These are phyloP conservation scores for Olyra latifolia DNA, from an alignment of 176 grass and related monocot species.

Conservation along the genomic window DNA sequence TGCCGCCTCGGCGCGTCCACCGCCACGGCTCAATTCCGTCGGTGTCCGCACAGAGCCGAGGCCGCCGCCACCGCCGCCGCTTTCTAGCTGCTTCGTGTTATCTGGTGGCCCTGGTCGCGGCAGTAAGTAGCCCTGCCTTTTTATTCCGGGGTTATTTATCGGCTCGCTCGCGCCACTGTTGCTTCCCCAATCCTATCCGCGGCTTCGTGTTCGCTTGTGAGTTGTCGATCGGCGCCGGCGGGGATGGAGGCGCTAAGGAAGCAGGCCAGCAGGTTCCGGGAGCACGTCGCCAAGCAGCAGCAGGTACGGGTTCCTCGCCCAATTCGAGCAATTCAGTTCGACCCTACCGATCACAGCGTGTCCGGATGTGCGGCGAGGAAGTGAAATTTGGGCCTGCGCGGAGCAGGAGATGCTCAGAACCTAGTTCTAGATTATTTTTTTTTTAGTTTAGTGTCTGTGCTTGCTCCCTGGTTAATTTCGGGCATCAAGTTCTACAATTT, in stretches of 20 bases:
- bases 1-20: neutral
- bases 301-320: conserved; percentile 46
- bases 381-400: conserved; percentile 19
- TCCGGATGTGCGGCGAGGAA: neutral
- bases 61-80: conserved; percentile 28
- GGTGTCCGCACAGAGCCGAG: neutral
- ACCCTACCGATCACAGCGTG: neutral
- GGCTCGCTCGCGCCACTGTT: neutral
- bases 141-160: neutral
- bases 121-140: neutral
- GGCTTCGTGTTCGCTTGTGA: neutral
- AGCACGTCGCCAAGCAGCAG: conserved; percentile 94
- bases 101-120: conserved; percentile 6
- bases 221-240: neutral
- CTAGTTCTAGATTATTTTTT: neutral
- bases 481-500: neutral
- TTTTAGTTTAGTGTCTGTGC: neutral
- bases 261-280: conserved; percentile 79
- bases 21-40: neutral
- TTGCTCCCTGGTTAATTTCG: conserved; percentile 7
- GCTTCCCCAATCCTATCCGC: conserved; percentile 20
- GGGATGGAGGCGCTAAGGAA: conserved; percentile 90
- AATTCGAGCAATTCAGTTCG: conserved; percentile 7
- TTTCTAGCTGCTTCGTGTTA: conserved; percentile 35
- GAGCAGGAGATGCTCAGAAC: neutral